Evolutionary conservation across 495 filamentous ascomycete species (phyloP).

Genomic region (Penicillium tannophilum): DNA sequence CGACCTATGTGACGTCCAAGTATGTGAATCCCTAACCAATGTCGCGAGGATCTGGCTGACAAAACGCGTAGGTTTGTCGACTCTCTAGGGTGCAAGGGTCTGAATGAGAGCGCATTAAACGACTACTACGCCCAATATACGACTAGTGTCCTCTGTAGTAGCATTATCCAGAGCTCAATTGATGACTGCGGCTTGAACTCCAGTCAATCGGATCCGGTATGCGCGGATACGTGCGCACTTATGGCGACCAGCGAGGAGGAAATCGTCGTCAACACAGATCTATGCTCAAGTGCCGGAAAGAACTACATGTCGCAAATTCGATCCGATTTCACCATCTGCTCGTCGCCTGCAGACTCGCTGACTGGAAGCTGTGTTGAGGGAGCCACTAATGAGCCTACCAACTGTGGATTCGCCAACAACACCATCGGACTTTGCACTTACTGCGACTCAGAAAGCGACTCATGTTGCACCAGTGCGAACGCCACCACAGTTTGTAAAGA

Average conservation of each 20-base stretch:
- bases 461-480: conserved; percentile 87
- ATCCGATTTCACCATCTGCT: conserved; percentile 90
- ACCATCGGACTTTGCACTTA: conserved; percentile 84
- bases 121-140: conserved; percentile 93
- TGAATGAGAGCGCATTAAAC: conserved; percentile 79
- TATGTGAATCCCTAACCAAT: conserved; percentile 37
- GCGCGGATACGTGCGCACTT: conserved; percentile 87
- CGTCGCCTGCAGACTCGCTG: conserved; percentile 76
- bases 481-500: conserved; percentile 67
- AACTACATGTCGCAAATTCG: conserved; percentile 77
- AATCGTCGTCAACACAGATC: conserved; percentile 69
- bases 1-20: conserved; percentile 75
- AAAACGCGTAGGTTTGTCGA: conserved; percentile 34
- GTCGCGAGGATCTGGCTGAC: conserved; percentile 20
- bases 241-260: conserved; percentile 81
- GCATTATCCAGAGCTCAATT: conserved; percentile 90
- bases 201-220: conserved; percentile 71
- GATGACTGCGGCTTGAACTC: conserved; percentile 65
- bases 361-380: conserved; percentile 74
- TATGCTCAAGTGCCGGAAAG: conserved; percentile 65
- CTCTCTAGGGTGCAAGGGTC: conserved; percentile 76
- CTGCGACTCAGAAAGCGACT: conserved; percentile 84
- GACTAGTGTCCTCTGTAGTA: conserved; percentile 89
- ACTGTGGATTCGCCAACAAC: conserved; percentile 87
- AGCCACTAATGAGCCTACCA: conserved; percentile 74